Evolutionary conservation across 257 asterid species (phyloP).

Genomic region (Mitragyna speciosa): DNA sequence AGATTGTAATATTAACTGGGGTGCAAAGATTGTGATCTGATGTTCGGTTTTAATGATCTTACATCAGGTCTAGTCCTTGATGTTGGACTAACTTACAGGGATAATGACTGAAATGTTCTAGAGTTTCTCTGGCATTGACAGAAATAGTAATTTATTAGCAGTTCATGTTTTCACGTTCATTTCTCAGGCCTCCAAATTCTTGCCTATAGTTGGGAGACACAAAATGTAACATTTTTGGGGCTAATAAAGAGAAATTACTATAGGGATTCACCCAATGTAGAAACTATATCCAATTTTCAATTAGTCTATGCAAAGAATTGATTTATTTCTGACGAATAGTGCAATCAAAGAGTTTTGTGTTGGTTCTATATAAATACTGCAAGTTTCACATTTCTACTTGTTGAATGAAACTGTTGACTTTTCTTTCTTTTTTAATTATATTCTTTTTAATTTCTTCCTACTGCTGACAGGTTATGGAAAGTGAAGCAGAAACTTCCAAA

Average conservation of each 20-base stretch:
- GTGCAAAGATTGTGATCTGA: slow-evolving; percentile 36
- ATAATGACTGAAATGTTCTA: slow-evolving; percentile 1
- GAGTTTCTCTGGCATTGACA: slow-evolving; percentile 12
- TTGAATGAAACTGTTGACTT: no score
- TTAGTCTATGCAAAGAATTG: no score
- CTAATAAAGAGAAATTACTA: neutral
- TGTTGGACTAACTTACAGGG: slow-evolving; percentile 23
- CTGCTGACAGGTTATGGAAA: no score
- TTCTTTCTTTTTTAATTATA: no score
- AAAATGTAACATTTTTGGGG: neutral
- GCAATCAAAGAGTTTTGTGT: no score
- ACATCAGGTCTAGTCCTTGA: slow-evolving; percentile 24
- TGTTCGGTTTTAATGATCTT: slow-evolving; percentile 26
- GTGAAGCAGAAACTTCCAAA: no score
- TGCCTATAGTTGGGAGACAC: neutral
- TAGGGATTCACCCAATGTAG: no score
- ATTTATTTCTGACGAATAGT: no score
- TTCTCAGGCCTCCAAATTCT: neutral
- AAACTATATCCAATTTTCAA: no score
- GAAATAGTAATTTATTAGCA: slow-evolving; percentile 2
- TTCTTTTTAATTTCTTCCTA: no score
- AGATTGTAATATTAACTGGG: slow-evolving; percentile 53
- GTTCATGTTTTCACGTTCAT: neutral
- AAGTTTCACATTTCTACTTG: no score
- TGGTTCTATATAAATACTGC: no score